Conservation (phyloP, 2,329 filamentous ascomycete genomes). For the Diplodia seriata region DNA sequence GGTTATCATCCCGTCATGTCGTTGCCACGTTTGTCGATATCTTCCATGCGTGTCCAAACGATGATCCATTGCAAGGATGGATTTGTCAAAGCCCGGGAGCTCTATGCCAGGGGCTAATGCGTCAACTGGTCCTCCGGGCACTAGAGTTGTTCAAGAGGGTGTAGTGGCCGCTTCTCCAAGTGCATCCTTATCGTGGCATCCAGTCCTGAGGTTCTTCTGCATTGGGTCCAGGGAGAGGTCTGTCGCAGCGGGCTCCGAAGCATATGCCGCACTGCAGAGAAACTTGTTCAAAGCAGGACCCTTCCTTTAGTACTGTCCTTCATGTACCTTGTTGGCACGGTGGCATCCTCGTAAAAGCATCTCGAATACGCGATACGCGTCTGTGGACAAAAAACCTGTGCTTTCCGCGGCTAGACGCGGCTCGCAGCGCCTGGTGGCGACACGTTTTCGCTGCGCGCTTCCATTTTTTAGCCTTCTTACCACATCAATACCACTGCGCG, state of each 20-base stretch:
- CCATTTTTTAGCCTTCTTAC: conserved; percentile 11
- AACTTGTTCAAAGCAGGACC: not conserved
- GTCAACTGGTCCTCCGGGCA: not conserved
- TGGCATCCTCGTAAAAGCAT: not conserved
- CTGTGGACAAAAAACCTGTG: not conserved
- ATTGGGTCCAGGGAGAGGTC: not conserved
- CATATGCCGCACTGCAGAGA: not conserved
- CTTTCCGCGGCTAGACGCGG: conserved; percentile 18
- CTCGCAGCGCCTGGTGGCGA: not conserved
- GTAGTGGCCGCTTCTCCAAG: not conserved
- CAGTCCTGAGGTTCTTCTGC: not conserved
- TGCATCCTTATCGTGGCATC: not conserved
- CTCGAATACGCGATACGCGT: not conserved
- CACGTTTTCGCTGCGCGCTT: conserved; percentile 7
- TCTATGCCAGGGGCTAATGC: not conserved
- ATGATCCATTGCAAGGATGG: not conserved
- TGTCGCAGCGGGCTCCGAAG: not conserved
- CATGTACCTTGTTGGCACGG: not conserved
- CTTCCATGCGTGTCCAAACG: not conserved
- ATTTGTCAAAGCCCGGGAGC: not conserved
- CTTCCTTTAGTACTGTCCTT: not conserved
- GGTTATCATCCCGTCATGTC: not conserved
- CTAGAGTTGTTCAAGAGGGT: not conserved
- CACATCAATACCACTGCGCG: not conserved
- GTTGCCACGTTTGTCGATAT: not conserved